Percentiles rank a stretch among this genome's conserved stretches.
Evolutionary conservation across 2,329 filamentous ascomycete species (phyloP).

Genomic region (Aspergillus udagawae): DNA sequence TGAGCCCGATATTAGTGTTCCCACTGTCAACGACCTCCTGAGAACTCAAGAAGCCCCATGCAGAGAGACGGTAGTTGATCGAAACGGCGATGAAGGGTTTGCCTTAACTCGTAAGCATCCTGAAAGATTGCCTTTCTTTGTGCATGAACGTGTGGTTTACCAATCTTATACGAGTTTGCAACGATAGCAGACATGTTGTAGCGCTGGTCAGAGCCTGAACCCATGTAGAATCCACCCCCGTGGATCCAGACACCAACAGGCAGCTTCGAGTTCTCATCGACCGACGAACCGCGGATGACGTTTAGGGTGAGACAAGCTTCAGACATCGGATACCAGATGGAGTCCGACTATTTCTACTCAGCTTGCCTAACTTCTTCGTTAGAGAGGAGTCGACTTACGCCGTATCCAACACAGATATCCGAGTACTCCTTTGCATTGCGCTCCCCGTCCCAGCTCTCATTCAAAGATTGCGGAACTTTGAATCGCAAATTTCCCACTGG

Average conservation of each 20-base stretch:
- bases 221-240: conserved; percentile 52
- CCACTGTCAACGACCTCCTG: conserved; percentile 40
- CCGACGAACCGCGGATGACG: conserved; percentile 49
- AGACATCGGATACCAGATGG: conserved; percentile 32
- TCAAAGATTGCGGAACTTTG: conserved; percentile 46
- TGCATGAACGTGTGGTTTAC: conserved; percentile 6
- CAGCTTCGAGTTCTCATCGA: conserved; percentile 39
- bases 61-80: conserved; percentile 52
- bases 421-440: conserved; percentile 45
- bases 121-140: neutral
- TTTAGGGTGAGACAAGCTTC: conserved; percentile 63
- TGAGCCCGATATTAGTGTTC: conserved; percentile 55
- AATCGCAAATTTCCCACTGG: conserved; percentile 54
- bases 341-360: conserved; percentile 23
- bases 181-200: conserved; percentile 63
- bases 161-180: conserved; percentile 48
- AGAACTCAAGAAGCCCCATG: conserved; percentile 52
- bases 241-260: conserved; percentile 62
- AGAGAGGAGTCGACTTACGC: conserved; percentile 30
- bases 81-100: conserved; percentile 53
- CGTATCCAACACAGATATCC: conserved; percentile 50
- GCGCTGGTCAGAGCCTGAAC: conserved; percentile 49
- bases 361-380: conserved; percentile 1
- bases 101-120: conserved; percentile 6
- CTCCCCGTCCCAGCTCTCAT: conserved; percentile 42